phyloP scores from a whole-genome alignment of 495 filamentous ascomycete species.

The Hypoxylon cercidicola region DNA sequence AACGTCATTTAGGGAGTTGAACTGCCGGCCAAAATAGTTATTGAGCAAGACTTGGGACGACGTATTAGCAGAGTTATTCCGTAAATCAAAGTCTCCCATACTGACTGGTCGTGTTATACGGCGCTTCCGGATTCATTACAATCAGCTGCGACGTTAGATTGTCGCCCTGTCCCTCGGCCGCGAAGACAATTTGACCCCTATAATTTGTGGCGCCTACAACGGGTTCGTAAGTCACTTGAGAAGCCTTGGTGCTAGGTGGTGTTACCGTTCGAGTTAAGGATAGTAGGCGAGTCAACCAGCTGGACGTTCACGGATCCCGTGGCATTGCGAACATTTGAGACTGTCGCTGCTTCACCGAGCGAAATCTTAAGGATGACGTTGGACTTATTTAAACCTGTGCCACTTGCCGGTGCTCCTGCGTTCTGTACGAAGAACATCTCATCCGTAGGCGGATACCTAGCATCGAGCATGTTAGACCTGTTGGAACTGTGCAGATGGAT shows the following conservation, averaged over 20 bases:
- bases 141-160: constrained; percentile 53
- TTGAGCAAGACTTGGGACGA: constrained; percentile 50
- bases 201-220: constrained; percentile 59
- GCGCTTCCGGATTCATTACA: constrained; percentile 57
- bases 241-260: not conserved
- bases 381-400: constrained; percentile 63
- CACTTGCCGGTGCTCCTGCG: constrained; percentile 55
- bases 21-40: constrained; percentile 67
- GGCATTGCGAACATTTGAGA: constrained; percentile 54
- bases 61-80: not conserved
- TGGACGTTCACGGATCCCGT: constrained; percentile 54
- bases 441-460: constrained; percentile 54
- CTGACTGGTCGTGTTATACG: constrained; percentile 62
- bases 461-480: not conserved
- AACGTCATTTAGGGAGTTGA: constrained; percentile 71
- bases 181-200: constrained; percentile 56
- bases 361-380: constrained; percentile 62
- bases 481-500: not conserved
- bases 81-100: not conserved
- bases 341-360: constrained; percentile 50
- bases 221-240: not conserved
- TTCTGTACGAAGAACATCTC: constrained; percentile 66
- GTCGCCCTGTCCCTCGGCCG: constrained; percentile 61
- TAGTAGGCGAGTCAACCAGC: constrained; percentile 48
- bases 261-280: constrained; percentile 63